Evolutionary conservation across 345 rosid genomes (phyloP), one percentile per base, ranked within the genome.

Genomic region (Camelina hispida): DNA sequence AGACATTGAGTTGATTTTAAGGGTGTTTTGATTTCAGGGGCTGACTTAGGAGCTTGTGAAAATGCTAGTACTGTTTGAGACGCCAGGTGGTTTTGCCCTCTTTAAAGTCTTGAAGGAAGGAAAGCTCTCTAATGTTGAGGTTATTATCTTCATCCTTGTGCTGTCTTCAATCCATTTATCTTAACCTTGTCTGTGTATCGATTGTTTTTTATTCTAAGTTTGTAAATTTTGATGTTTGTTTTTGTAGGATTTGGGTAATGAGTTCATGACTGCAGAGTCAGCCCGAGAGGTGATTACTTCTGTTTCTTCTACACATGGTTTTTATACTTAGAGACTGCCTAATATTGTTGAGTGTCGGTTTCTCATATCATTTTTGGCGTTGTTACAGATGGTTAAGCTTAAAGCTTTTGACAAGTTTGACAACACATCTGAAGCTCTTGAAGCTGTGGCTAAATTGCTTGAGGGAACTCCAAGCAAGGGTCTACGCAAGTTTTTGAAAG

Each of bases 391-490:
- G 30, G 97, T 91, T 4, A 87, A 90, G 85, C 82, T 95, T 38
- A 86, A 85, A 81, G 93, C 92, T 59, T 95, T 95, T 81, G 82
- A 85, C 2, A 95, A 92, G 89, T 92, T 92, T 75, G 97, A 92
- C 30, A 92, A 95, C 69, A 95, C 97, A 2, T 71, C 95, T 15
- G 96, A 90, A 70, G 98, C 97, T 32, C 84, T 95, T 40, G 88
- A 87, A 81, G 96, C 91, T 0, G 87, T 87, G 0, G 88, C 97
- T 0, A 85, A 89, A 20, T 73, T 90, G 69, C 79, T 88, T 14
- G 97, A 95, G 35, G 85, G 97, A 67, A 38, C 89, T 30, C 82
- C 97, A 7, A 85, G 87, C 84, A 90, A 90, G 65, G 86, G 91
- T 78, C 84, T 92, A 9, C 84, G 97, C 13, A 92, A 95, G 53